Base-by-base conservation (phyloP, 495 filamentous ascomycete species). In the Penicillium canescens region DNA sequence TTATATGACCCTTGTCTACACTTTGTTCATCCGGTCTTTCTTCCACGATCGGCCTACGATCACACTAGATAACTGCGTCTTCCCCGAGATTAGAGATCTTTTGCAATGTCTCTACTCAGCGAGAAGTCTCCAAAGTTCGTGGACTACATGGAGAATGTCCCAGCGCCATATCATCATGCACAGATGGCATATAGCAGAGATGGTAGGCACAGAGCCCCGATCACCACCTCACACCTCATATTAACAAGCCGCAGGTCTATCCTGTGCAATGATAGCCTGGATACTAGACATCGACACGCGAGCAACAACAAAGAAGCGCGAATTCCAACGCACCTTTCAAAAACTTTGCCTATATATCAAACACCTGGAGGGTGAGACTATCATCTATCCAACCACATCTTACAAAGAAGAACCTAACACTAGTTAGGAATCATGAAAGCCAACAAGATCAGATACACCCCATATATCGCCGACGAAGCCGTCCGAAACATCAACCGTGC, bases 211-310 rank as follows among this genome's bases (percentile, higher is more conserved):
- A 7, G 18, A 31, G 9, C 28, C 28, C 6, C 3, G 4, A 18
- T 3, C 3, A 34, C n/a, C 13, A 43, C 1, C 38, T 20, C 4
- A 20, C 6, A 9, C 8, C 13, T 43, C 13, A 51, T 13, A 35
- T 10, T 31, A 9, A 9, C 16, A 14, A 36, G 6, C 7, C 1
- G 11, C n/a, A 51, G 49, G 39, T 16, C 28, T 51, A 3, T 42
- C 49, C 1, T 41, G 49, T 3, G 49, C 49, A 36, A 51, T 43
- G 49, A 43, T 51, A 3, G 31, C 49, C 1, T 51, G 49, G 49
- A 51, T 51, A 39, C 20, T 51, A n/a, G 49, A 51, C 38, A 23
- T 51, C 7, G 13, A 43, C n/a, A n/a, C 42, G 4, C 40, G 49
- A 34, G 49, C 49, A 16, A 14, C 38, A 23, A 51, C 28, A 20